Percentiles rank a stretch among this genome's conserved stretches.
These are phyloP conservation scores for Chara braunii DNA, from an alignment of 139 green algal species.

Conservation along the genomic window DNA sequence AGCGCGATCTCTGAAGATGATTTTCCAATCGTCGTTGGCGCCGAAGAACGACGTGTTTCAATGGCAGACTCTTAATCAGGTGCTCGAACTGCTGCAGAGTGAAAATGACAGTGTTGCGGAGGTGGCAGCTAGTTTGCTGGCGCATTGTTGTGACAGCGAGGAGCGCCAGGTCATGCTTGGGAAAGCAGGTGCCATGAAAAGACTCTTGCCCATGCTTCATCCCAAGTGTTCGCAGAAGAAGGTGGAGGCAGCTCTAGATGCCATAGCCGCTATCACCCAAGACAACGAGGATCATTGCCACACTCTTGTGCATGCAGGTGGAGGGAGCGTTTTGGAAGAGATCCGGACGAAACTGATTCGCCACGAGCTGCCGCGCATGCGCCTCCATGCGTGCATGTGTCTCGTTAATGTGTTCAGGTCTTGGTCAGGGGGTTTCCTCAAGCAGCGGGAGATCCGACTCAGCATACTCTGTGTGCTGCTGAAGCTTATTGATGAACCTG, in stretches of 20 bases:
- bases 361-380: conserved; percentile 2
- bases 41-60: conserved; percentile 13
- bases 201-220: conserved; percentile 42
- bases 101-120: conserved; percentile 36
- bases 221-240: neutral
- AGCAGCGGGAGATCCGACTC: neutral
- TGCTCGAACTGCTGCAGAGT: conserved; percentile 45
- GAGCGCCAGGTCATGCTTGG: conserved; percentile 27
- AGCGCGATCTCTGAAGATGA: conserved; percentile 52
- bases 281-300: conserved; percentile 38
- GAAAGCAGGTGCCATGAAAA: conserved; percentile 27
- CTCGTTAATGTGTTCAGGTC: conserved; percentile 45
- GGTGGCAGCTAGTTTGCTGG: conserved; percentile 48
- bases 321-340: neutral
- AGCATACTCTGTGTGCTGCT: conserved; percentile 40
- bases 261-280: conserved; percentile 47
- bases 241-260: conserved; percentile 49
- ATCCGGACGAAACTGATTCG: too few species aligned
- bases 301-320: conserved; percentile 22
- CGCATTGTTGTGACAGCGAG: conserved; percentile 46
- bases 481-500: conserved; percentile 50
- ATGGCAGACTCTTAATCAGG: conserved; percentile 32
- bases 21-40: conserved; percentile 47
- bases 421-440: neutral
- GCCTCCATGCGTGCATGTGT: conserved; percentile 48